phyloP scores from a whole-genome alignment of 2,329 filamentous ascomycete species.

The Corinectria fuckeliana region DNA sequence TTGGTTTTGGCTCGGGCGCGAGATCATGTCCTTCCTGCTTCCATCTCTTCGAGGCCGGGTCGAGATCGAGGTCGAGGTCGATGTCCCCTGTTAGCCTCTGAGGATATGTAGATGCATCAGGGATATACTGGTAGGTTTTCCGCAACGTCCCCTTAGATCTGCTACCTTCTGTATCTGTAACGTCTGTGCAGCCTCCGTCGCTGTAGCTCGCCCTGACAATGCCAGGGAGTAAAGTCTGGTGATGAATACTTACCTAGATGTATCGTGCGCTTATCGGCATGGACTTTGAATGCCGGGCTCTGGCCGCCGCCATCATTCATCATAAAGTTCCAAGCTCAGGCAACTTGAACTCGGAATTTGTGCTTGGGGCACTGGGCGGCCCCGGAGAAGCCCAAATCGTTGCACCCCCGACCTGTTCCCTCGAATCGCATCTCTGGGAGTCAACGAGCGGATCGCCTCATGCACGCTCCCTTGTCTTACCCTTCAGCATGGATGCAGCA shows the following conservation, averaged over 20 bases:
- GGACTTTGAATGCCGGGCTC: not conserved
- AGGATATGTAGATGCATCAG: not conserved
- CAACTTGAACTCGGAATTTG: not conserved
- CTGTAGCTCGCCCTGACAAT: not conserved
- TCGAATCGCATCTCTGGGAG: conserved; percentile 30
- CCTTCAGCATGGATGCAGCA: conserved; percentile 5
- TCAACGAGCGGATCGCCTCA: conserved; percentile 29
- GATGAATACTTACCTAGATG: not conserved
- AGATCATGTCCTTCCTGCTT: conserved; percentile 3
- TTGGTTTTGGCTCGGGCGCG: not conserved
- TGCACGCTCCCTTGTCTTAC: conserved; percentile 18
- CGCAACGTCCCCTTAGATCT: not conserved
- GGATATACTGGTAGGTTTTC: not conserved
- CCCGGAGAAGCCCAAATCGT: not conserved
- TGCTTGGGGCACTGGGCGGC: not conserved
- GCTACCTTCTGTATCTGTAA: not conserved
- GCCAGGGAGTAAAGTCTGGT: not conserved
- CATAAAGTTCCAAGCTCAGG: not conserved
- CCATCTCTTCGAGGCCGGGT: not conserved
- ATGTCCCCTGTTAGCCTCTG: not conserved
- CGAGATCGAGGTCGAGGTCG: not conserved
- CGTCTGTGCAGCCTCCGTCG: not conserved
- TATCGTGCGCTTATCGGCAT: not conserved
- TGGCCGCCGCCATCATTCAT: not conserved
- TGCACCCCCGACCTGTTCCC: conserved; percentile 6